Percentiles rank a stretch among this genome's conserved stretches.
These are phyloP conservation scores for Madurella fahalii DNA, from an alignment of 2,329 filamentous ascomycete genomes.

Conservation along the genomic window DNA sequence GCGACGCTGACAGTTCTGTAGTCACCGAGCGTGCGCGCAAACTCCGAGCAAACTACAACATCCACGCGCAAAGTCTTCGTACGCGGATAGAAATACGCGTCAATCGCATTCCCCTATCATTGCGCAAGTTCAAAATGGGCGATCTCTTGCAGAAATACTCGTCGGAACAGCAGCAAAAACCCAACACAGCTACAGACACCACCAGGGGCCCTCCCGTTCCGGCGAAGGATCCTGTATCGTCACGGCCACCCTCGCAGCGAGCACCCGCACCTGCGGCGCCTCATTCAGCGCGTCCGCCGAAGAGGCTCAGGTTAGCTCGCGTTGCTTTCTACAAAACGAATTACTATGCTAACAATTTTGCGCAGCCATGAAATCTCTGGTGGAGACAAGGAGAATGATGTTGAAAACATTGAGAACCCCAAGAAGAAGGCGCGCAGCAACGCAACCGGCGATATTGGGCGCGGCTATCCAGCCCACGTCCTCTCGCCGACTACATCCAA, in stretches of 20 bases:
- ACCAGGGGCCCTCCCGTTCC: slow-evolving; percentile 44
- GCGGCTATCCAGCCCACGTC: slow-evolving; percentile 52
- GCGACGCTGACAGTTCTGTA: slow-evolving; percentile 36
- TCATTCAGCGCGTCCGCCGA: slow-evolving; percentile 32
- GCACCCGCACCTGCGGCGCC: slow-evolving; percentile 31
- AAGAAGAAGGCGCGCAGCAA: slow-evolving; percentile 61
- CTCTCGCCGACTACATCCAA: slow-evolving; percentile 82
- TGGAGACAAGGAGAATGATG: slow-evolving; percentile 74
- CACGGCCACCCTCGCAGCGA: slow-evolving; percentile 31
- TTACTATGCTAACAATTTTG: slow-evolving; percentile 23
- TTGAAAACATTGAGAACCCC: slow-evolving; percentile 55
- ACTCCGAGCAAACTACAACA: slow-evolving; percentile 80
- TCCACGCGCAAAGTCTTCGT: slow-evolving; percentile 80
- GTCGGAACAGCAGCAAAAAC: slow-evolving; percentile 40
- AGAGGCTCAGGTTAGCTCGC: slow-evolving; percentile 49
- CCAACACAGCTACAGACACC: slow-evolving; percentile 24
- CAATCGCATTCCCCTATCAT: slow-evolving; percentile 78
- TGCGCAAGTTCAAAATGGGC: slow-evolving; percentile 77
- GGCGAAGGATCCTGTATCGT: slow-evolving; percentile 40
- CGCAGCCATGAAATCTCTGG: slow-evolving; percentile 59
- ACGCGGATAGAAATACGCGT: slow-evolving; percentile 88
- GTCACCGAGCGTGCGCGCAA: slow-evolving; percentile 85
- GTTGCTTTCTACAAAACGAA: slow-evolving; percentile 9
- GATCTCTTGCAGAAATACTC: slow-evolving; percentile 61
- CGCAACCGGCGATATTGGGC: slow-evolving; percentile 39